A percentile compares a stretch with the other conserved stretches of the same genome.
Evolutionary conservation across 768 basidiomycete species (phyloP).

Genomic region (Tylopilus cervinicoccineus): DNA sequence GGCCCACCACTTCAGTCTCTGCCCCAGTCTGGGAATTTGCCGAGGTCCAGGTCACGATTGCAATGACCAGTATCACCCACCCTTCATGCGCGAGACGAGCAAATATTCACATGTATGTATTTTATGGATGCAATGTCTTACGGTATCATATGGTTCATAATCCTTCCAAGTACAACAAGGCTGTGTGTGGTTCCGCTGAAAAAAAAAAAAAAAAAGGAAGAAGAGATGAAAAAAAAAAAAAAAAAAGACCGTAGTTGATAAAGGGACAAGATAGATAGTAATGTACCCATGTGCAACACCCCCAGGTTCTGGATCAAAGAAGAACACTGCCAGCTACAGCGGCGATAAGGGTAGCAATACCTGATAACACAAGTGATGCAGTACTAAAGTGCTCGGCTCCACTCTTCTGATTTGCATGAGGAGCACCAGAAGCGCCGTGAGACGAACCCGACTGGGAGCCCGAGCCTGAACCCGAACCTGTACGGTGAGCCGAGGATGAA

Average conservation of each 20-base stretch:
- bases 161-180: neutral
- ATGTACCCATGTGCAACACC: slow-evolving; percentile 6
- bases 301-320: slow-evolving; percentile 11
- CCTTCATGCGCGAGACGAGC: neutral
- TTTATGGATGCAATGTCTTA: slow-evolving; percentile 3
- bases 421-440: slow-evolving; percentile 16
- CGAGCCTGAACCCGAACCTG: neutral
- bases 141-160: slow-evolving; percentile 1
- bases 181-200: neutral
- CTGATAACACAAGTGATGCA: slow-evolving; percentile 20
- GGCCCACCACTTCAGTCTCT: neutral
- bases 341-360: slow-evolving; percentile 21
- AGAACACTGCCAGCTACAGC: slow-evolving; percentile 22
- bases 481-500: neutral
- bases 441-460: slow-evolving; percentile 8
- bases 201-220: neutral
- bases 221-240: neutral
- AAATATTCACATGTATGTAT: slow-evolving; percentile 10
- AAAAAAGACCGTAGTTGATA: slow-evolving; percentile 5
- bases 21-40: neutral
- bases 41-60: neutral
- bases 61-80: neutral
- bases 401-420: slow-evolving; percentile 33
- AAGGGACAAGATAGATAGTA: slow-evolving; percentile 8
- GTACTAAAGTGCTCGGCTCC: slow-evolving; percentile 25